These are phyloP conservation scores for Eimeria sp. DNA, from an alignment of 169 alveolate species.

Conservation along the genomic window DNA sequence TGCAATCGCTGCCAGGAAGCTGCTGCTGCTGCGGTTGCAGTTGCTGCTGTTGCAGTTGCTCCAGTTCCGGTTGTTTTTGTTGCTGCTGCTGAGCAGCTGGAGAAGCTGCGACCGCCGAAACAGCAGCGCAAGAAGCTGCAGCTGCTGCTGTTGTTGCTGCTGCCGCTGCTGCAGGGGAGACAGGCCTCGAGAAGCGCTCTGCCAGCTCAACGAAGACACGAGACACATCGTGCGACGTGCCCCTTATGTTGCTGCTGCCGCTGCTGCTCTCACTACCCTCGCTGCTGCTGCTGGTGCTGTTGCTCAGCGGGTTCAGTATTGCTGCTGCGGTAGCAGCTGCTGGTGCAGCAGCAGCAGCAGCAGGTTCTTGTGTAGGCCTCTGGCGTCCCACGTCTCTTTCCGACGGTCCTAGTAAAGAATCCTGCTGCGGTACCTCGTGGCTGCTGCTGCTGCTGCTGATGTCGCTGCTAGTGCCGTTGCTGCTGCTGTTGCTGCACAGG, in stretches of 20 bases:
- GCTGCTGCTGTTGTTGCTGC: not conserved
- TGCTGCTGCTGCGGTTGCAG: conserved; percentile 44
- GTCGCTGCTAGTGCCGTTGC: not conserved
- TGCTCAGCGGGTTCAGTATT: not conserved
- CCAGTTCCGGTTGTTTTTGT: too few relatives aligned
- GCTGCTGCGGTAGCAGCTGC: not conserved
- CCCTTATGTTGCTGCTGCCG: conserved; percentile 21
- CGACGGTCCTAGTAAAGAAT: not conserved
- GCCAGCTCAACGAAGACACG: not conserved
- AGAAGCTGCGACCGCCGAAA: not conserved
- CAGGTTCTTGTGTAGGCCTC: not conserved
- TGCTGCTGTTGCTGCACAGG: not conserved
- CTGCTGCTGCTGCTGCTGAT: not conserved
- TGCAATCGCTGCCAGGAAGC: not conserved
- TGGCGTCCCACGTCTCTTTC: not conserved
- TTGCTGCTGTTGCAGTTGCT: not conserved
- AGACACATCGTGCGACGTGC: not conserved
- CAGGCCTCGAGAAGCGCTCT: not conserved
- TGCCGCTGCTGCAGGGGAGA: not conserved
- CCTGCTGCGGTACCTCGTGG: not conserved
- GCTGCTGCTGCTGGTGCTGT: conserved; percentile 12
- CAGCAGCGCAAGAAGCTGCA: not conserved
- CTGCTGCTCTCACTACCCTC: not conserved
- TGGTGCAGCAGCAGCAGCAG: conserved; percentile 16
- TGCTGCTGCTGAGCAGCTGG: conserved; percentile 7